A percentile compares a stretch with the other conserved stretches of the same genome.
phyloP scores from a whole-genome alignment of 163 green algal species.

The Scenedesmus sp. region DNA sequence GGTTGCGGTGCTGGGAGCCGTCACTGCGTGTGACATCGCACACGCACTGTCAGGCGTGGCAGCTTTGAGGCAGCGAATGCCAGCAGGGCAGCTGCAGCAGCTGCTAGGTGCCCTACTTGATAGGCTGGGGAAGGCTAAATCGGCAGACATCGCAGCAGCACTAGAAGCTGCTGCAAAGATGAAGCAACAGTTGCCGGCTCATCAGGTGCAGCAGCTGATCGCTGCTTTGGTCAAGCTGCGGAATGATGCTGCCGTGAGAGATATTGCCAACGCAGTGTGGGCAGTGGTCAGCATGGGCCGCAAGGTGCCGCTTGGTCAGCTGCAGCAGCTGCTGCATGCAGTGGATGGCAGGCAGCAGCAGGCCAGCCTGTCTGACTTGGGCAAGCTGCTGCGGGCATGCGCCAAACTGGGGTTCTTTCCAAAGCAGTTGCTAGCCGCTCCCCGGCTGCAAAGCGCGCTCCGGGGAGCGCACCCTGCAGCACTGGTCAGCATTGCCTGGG shows the following conservation, averaged over 20 bases:
- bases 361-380: neutral
- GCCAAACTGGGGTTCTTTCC: neutral
- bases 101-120: too few relatives aligned
- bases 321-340: neutral
- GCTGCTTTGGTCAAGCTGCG: too few relatives aligned
- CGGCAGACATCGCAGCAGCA: neutral
- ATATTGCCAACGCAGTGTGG: neutral
- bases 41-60: too few relatives aligned
- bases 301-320: neutral
- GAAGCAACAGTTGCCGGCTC: neutral
- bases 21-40: too few relatives aligned
- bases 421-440: neutral
- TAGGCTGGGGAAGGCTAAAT: neutral
- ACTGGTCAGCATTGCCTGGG: slow-evolving; percentile 12
- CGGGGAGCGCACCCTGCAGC: neutral
- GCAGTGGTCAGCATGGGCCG: neutral
- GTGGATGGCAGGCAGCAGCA: too few relatives aligned
- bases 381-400: neutral
- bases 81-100: too few relatives aligned
- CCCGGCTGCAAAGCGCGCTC: neutral
- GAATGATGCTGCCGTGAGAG: too few relatives aligned
- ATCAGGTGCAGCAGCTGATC: neutral
- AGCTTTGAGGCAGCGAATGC: too few relatives aligned
- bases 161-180: neutral
- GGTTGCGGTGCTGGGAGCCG: too few relatives aligned